phyloP scores from a whole-genome alignment of 345 rosid genomes.

The Dimocarpus longan region DNA sequence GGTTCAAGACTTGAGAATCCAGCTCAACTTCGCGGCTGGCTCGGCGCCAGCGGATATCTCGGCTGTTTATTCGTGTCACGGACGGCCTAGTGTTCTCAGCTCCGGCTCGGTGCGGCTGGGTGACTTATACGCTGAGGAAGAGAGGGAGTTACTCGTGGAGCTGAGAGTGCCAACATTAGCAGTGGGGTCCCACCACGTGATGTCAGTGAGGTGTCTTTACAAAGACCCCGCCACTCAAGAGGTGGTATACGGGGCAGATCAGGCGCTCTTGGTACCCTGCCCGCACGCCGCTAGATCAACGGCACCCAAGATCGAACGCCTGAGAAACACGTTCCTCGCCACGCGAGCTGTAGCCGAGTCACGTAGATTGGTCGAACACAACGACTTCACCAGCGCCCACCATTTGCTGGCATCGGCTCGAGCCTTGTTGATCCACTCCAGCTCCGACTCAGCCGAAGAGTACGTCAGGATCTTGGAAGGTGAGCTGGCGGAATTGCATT shows the following conservation, averaged over 20 bases:
- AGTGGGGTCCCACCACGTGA: slow-evolving; percentile 40
- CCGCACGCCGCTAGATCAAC: slow-evolving; percentile 53
- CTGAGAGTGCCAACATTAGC: slow-evolving; percentile 48
- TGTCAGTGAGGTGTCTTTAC: slow-evolving; percentile 62
- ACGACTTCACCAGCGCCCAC: slow-evolving; percentile 64
- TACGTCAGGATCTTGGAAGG: slow-evolving; percentile 49
- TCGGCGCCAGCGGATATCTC: slow-evolving; percentile 72
- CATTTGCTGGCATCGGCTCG: slow-evolving; percentile 73
- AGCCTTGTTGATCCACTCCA: slow-evolving; percentile 55
- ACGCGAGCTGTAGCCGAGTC: slow-evolving; percentile 85
- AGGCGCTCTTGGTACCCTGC: slow-evolving; percentile 41
- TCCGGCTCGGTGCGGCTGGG: slow-evolving; percentile 69
- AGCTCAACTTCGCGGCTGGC: slow-evolving; percentile 55
- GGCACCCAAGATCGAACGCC: slow-evolving; percentile 47
- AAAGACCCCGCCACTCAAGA: slow-evolving; percentile 66
- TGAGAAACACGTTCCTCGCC: slow-evolving; percentile 57
- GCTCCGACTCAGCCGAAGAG: slow-evolving; percentile 40
- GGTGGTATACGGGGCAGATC: slow-evolving; percentile 55
- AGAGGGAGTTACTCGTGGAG: slow-evolving; percentile 74
- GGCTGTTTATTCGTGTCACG: slow-evolving; percentile 66
- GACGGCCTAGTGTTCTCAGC: slow-evolving; percentile 48
- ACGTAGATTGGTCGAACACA: slow-evolving; percentile 55
- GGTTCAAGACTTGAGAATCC: slow-evolving; percentile 74
- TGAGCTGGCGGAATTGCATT: slow-evolving; percentile 67
- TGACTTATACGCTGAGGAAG: slow-evolving; percentile 79